phyloP scores from a whole-genome alignment of 2,329 filamentous ascomycete species.

The Microdochium trichocladiopsis region DNA sequence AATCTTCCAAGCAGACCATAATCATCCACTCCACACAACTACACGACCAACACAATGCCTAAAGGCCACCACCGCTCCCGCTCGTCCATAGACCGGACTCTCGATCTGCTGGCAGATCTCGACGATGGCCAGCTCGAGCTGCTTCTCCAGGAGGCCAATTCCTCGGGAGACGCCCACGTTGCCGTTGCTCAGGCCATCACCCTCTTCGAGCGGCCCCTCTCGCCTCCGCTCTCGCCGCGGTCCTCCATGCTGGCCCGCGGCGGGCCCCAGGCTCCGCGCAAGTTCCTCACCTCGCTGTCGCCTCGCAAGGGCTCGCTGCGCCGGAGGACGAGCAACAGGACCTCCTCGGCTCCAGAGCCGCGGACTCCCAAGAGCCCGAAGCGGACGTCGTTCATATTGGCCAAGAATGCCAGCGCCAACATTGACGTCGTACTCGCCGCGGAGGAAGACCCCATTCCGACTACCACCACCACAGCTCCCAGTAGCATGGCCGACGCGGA shows the following conservation, averaged over 20 bases:
- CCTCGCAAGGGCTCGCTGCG: conserved; percentile 12
- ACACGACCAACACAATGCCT: not conserved
- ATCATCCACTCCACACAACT: not conserved
- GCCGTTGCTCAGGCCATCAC: conserved; percentile 17
- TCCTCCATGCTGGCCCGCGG: not conserved
- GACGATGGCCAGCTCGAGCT: conserved; percentile 17
- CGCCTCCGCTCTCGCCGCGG: not conserved
- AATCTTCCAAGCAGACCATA: not conserved
- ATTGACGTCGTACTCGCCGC: not conserved
- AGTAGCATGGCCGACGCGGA: no score
- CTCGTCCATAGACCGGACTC: conserved; percentile 19
- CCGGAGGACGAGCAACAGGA: conserved; percentile 12
- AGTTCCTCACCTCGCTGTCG: conserved; percentile 15
- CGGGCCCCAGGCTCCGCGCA: conserved; percentile 10
- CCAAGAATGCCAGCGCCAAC: not conserved
- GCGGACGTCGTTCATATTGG: not conserved
- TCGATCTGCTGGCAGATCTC: conserved; percentile 17
- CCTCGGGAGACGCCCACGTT: conserved; percentile 15
- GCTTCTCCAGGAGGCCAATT: conserved; percentile 18
- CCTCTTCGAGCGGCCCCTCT: conserved; percentile 12
- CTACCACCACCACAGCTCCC: not conserved
- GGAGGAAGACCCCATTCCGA: not conserved
- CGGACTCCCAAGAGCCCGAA: not conserved
- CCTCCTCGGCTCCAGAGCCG: conserved; percentile 7
- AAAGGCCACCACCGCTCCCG: conserved; percentile 12